These are phyloP conservation scores for Naegleria fowleri DNA, from an alignment of 208 protist genomes.

Conservation along the genomic window DNA sequence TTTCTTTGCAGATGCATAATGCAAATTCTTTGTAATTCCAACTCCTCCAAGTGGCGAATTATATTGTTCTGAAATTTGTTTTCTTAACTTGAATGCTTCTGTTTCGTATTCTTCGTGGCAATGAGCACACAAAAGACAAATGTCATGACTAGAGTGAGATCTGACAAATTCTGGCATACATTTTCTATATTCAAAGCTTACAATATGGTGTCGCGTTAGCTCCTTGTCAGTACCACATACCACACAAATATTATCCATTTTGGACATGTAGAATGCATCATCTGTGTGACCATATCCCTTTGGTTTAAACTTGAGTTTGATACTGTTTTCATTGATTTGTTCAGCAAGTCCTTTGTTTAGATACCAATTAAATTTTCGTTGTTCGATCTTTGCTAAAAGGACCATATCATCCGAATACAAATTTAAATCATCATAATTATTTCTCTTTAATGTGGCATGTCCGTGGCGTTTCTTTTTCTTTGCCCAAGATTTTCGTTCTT, in stretches of 20 bases:
- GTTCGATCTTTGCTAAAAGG: not conserved
- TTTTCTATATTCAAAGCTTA: conserved; percentile 10
- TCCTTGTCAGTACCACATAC: not conserved
- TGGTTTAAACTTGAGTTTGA: not conserved
- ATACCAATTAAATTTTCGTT: conserved; percentile 23
- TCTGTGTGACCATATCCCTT: not conserved
- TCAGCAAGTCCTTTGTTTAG: not conserved
- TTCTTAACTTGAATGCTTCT: conserved; percentile 20
- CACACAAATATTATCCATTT: not conserved
- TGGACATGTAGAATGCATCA: not conserved
- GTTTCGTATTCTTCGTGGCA: conserved; percentile 25
- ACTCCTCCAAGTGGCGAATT: not conserved
- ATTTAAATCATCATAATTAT: not conserved
- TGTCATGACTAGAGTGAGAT: not conserved
- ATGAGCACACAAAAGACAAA: not conserved
- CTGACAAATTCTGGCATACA: not conserved
- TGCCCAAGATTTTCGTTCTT: not conserved
- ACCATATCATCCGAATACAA: not conserved
- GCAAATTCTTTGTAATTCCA: not conserved
- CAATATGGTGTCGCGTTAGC: not conserved
- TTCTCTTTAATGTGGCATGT: not conserved
- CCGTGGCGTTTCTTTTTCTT: not conserved
- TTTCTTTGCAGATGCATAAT: not conserved
- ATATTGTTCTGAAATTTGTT: not conserved
- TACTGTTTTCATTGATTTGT: conserved; percentile 3